phyloP scores from a whole-genome alignment of 495 filamentous ascomycete species.

The Podospora tetraspora region DNA sequence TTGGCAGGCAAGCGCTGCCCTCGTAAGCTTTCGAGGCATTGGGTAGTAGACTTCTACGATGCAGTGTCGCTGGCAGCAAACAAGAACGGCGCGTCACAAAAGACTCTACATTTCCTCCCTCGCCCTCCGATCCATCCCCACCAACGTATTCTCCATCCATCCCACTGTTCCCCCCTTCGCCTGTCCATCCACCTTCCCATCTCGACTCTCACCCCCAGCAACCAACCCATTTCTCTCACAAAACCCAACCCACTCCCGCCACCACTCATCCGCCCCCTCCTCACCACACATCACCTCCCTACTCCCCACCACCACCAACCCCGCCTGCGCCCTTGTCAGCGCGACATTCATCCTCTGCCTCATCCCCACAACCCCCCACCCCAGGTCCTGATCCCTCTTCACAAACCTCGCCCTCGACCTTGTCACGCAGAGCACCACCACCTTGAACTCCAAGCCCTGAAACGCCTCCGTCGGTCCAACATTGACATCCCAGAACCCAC shows the following conservation, averaged over 20 bases:
- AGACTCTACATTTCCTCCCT: too few relatives aligned
- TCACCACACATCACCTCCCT: conserved; percentile 34
- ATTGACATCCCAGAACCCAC: conserved; percentile 39
- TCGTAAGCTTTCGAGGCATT: too few relatives aligned
- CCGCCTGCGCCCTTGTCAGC: conserved; percentile 51
- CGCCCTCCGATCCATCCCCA: too few relatives aligned
- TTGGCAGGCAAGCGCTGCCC: neutral
- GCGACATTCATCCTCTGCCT: conserved; percentile 50
- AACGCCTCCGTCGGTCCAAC: conserved; percentile 56
- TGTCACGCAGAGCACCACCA: conserved; percentile 55
- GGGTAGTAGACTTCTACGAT: too few relatives aligned
- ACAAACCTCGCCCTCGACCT: conserved; percentile 45
- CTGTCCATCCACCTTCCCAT: neutral
- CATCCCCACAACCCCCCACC: conserved; percentile 47
- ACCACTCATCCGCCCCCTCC: conserved; percentile 29
- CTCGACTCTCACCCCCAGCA: conserved; percentile 4
- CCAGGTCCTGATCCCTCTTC: conserved; percentile 37
- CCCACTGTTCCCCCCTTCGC: too few relatives aligned
- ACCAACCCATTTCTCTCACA: conserved; percentile 40
- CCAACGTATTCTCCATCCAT: too few relatives aligned
- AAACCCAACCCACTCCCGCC: conserved; percentile 45
- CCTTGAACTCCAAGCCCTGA: conserved; percentile 48
- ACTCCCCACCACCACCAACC: conserved; percentile 49
- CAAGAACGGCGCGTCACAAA: too few relatives aligned
- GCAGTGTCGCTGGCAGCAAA: too few relatives aligned